Evolutionary conservation across 805 yeast genomes (phyloP).

Genomic region (Starmera quercuum): DNA sequence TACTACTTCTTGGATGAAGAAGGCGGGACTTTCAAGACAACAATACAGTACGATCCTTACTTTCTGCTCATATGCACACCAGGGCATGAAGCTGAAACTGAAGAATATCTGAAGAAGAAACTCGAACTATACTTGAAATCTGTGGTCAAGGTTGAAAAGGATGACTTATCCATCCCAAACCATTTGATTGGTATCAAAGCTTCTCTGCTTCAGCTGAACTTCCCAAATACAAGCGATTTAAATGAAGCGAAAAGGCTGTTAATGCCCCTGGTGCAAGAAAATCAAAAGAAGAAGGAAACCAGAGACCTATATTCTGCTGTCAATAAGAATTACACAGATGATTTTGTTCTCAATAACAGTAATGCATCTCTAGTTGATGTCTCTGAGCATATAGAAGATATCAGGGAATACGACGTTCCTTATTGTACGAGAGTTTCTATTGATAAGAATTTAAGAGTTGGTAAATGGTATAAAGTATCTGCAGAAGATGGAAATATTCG

Average conservation of each 20-base stretch:
- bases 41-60: slow-evolving; percentile 81
- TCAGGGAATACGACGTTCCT: slow-evolving; percentile 93
- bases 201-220: slow-evolving; percentile 57
- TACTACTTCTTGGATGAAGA: slow-evolving; percentile 92
- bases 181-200: slow-evolving; percentile 75
- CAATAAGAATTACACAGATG: slow-evolving; percentile 24
- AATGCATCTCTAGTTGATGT: slow-evolving; percentile 37
- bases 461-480: slow-evolving; percentile 88
- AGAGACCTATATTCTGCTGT: slow-evolving; percentile 61
- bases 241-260: slow-evolving; percentile 64
- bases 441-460: slow-evolving; percentile 79
- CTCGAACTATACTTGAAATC: slow-evolving; percentile 60
- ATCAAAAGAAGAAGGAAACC: slow-evolving; percentile 52
- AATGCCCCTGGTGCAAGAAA: slow-evolving; percentile 63
- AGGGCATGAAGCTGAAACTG: slow-evolving; percentile 58
- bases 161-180: slow-evolving; percentile 76
- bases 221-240: slow-evolving; percentile 69
- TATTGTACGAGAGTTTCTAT: slow-evolving; percentile 95
- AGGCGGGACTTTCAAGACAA: slow-evolving; percentile 91
- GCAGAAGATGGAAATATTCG: slow-evolving; percentile 49
- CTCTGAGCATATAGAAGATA: slow-evolving; percentile 61
- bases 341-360: slow-evolving; percentile 8
- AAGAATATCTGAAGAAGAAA: slow-evolving; percentile 66
- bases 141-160: slow-evolving; percentile 52
- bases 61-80: slow-evolving; percentile 63